These are phyloP conservation scores for Rostrohypoxylon terebratum DNA, from an alignment of 495 filamentous ascomycete genomes.

Conservation along the genomic window DNA sequence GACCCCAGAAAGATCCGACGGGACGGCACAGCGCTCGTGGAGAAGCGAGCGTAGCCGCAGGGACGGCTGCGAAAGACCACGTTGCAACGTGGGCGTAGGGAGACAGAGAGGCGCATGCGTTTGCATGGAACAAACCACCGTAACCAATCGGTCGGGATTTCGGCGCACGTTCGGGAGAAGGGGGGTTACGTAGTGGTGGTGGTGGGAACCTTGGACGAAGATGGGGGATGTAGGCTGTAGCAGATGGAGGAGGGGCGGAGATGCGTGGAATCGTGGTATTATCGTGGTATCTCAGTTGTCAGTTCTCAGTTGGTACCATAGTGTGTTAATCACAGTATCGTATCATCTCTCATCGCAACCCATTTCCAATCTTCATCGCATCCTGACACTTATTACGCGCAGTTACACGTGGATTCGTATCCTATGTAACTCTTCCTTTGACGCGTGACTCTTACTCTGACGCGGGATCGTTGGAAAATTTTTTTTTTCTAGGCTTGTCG, in stretches of 20 bases:
- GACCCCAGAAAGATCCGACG: conserved; percentile 33
- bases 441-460: conserved; percentile 10
- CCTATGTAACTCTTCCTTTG: conserved; percentile 4
- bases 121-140: conserved; percentile 34
- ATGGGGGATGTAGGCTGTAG: neutral
- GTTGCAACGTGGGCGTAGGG: conserved; percentile 42
- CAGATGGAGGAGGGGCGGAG: neutral
- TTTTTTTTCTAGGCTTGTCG: conserved; percentile 7
- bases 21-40: conserved; percentile 35
- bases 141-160: conserved; percentile 43
- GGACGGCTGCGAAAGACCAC: conserved; percentile 41
- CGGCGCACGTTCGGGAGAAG: conserved; percentile 30
- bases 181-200: neutral
- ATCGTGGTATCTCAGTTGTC: neutral
- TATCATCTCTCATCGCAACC: conserved; percentile 25
- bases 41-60: conserved; percentile 35
- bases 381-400: conserved; percentile 35
- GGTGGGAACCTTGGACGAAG: neutral
- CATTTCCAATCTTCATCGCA: neutral
- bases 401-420: conserved; percentile 43
- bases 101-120: conserved; percentile 1
- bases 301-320: too few species aligned
- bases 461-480: conserved; percentile 12
- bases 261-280: neutral
- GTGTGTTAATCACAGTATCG: neutral